Percentiles rank a stretch among this genome's conserved stretches.
phyloP scores from a whole-genome alignment of 805 yeast genomes.

The Cyberlindnera subsufficiens region DNA sequence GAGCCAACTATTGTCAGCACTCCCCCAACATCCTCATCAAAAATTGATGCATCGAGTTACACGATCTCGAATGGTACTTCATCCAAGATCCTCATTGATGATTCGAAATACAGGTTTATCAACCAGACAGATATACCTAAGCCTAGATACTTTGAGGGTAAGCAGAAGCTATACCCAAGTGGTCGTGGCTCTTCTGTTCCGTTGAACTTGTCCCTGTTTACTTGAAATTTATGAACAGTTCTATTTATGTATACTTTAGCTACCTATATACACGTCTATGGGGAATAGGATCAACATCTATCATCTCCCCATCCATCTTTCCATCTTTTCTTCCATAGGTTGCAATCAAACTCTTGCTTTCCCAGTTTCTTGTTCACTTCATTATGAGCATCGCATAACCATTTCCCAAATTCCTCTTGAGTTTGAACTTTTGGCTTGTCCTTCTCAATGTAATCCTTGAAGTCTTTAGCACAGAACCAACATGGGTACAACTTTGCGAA shows the following conservation, averaged over 20 bases:
- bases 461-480: slow-evolving; percentile 88
- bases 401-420: slow-evolving; percentile 76
- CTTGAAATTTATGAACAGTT: slow-evolving; percentile 1
- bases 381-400: slow-evolving; percentile 96
- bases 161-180: slow-evolving; percentile 81
- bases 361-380: slow-evolving; percentile 85
- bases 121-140: slow-evolving; percentile 71
- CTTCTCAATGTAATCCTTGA: slow-evolving; percentile 50
- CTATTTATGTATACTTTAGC: background rate
- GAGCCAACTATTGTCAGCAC: slow-evolving; percentile 13
- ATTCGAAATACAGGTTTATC: slow-evolving; percentile 23
- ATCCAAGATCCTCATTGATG: slow-evolving; percentile 38
- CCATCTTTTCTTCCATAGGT: slow-evolving; percentile 92
- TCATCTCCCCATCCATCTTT: slow-evolving; percentile 78
- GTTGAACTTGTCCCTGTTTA: slow-evolving; percentile 9
- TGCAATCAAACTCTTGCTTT: slow-evolving; percentile 80
- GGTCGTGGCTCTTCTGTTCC: slow-evolving; percentile 68
- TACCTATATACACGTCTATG: background rate
- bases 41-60: slow-evolving; percentile 22
- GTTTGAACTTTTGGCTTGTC: slow-evolving; percentile 49
- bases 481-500: slow-evolving; percentile 89
- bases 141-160: slow-evolving; percentile 75
- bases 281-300: slow-evolving; percentile 4
- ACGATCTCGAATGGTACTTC: slow-evolving; percentile 21
- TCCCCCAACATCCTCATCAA: slow-evolving; percentile 12